Percentiles rank a stretch among this genome's conserved stretches.
Conservation (phyloP, 1,284 basidiomycete species). For the Flammula alnicola region DNA sequence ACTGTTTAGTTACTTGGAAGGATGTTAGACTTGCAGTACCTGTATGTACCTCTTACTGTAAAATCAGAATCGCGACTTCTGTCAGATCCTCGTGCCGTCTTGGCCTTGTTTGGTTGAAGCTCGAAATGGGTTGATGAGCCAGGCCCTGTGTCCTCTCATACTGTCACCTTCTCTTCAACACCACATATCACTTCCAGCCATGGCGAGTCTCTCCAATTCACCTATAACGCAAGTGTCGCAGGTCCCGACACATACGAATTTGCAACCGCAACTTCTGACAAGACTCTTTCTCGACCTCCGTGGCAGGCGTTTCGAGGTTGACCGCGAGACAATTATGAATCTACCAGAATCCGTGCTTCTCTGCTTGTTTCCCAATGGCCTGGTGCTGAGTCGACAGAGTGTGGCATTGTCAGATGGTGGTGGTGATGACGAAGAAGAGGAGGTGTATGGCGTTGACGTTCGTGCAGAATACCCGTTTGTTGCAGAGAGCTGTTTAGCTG, state of each 20-base stretch:
- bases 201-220: conserved; percentile 53
- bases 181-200: conserved; percentile 22
- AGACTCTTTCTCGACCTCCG: conserved; percentile 92
- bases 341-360: conserved; percentile 96
- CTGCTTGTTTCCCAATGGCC: conserved; percentile 96
- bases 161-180: conserved; percentile 12
- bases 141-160: conserved; percentile 11
- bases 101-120: conserved; percentile 26
- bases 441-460: conserved; percentile 95
- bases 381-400: conserved; percentile 90
- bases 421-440: conserved; percentile 88
- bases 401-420: conserved; percentile 69
- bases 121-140: conserved; percentile 17
- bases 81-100: background rate
- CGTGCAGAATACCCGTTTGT: conserved; percentile 21
- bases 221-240: conserved; percentile 89
- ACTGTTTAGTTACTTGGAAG: conserved; percentile 11
- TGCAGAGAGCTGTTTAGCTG: conserved; percentile 12
- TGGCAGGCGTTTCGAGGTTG: conserved; percentile 91
- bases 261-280: conserved; percentile 84
- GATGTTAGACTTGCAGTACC: background rate
- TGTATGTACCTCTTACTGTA: conserved; percentile 4
- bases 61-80: background rate
- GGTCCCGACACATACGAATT: conserved; percentile 66
- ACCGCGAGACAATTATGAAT: conserved; percentile 98